Base-by-base conservation (phyloP, 257 asterid species). In the Solanum chilense region DNA sequence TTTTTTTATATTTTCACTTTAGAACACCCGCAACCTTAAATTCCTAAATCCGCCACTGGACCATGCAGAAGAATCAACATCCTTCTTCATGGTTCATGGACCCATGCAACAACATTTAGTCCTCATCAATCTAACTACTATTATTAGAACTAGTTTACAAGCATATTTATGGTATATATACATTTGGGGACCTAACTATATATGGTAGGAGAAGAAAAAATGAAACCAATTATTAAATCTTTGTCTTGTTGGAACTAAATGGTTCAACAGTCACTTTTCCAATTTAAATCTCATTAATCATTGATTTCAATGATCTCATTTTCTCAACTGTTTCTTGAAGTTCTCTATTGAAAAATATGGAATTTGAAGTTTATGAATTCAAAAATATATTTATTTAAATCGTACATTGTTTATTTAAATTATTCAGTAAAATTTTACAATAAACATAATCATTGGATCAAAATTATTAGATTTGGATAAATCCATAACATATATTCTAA, bases 171-270 rank as follows among this genome's bases (percentile, higher is more conserved):
- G 39, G 66, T 9, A 3, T 78, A 14, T 1, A 25, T 35, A 27
- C 44, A 80, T 80, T 80, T 80, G 1, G 44, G 85, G 85, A 80
- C 85, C 85, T 27, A 80, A 80, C 68, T 29, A 27, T 16, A 78
- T 9, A 37, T 37, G 64, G 85, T 80, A 47, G 85, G 85, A 29
- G 85, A 47, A 29, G 85, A 47, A 47, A 80, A 29, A 29, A 16
- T 5, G 84, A 47, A 15, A 80, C 68, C 85, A 80, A 47, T 47
- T 80, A 27, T 47, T 47, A 47, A 3, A 80, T 27, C 58, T 21
- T 41, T 75, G 12, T 75, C 85, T 14, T 16, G 68, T 44, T 80
- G 25, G 64, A 44, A 31, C 9, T 25, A 6, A 16, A 45, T 18
- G 15, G 85, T 47, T 80, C 85, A 47, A 27, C 27, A 3, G 85